Percentiles rank a stretch among this genome's conserved stretches.
phyloP scores from a whole-genome alignment of 495 filamentous ascomycete species.

The Penicillium bialowiezense region DNA sequence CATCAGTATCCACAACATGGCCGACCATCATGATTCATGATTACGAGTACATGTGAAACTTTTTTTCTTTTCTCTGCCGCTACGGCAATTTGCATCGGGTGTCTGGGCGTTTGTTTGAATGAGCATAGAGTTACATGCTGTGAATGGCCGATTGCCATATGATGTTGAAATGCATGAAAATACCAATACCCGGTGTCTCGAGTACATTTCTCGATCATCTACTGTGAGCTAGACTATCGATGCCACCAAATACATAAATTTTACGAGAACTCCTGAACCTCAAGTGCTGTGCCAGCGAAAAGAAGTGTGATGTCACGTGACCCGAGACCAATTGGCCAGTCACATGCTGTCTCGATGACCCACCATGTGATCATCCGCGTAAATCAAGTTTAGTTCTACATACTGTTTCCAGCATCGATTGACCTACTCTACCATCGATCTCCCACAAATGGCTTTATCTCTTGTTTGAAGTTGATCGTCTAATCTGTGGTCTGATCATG shows the following conservation, averaged over 20 bases:
- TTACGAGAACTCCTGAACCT: too few relatives aligned
- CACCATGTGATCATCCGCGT: not conserved
- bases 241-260: not conserved
- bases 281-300: too few relatives aligned
- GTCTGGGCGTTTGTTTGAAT: constrained; percentile 13
- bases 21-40: constrained; percentile 42
- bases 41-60: constrained; percentile 3
- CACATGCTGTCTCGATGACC: not conserved
- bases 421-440: not conserved
- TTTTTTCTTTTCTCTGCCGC: constrained; percentile 9
- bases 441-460: too few relatives aligned
- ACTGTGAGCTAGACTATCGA: constrained; percentile 4
- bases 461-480: not conserved
- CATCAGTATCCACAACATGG: constrained; percentile 59
- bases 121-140: constrained; percentile 4
- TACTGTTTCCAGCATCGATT: not conserved
- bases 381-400: not conserved
- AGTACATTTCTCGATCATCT: constrained; percentile 1
- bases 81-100: constrained; percentile 9
- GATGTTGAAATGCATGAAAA: constrained; percentile 6
- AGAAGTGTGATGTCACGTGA: too few relatives aligned
- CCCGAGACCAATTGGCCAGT: not conserved
- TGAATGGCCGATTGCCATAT: constrained; percentile 4
- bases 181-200: constrained; percentile 8
- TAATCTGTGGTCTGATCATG: not conserved